Evolutionary conservation across 2,329 filamentous ascomycete species (phyloP).

Genomic region (Alternaria novae-zelandiae): DNA sequence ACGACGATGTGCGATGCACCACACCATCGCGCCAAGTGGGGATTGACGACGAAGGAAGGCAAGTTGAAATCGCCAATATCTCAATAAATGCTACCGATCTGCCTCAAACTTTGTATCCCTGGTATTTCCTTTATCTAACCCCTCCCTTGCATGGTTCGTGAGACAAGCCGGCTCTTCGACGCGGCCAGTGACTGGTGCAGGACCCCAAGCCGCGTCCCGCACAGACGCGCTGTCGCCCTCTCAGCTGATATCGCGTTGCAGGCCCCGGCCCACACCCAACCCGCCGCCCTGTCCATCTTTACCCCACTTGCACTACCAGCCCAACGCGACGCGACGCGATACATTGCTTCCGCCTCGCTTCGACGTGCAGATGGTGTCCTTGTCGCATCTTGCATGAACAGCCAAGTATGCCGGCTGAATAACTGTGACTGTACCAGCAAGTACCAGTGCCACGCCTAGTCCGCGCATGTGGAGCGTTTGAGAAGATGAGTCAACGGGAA

Average conservation of each 20-base stretch:
- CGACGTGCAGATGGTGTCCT: neutral
- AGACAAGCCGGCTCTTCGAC: constrained; percentile 3
- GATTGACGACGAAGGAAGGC: neutral
- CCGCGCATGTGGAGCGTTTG: neutral
- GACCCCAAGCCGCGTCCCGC: constrained; percentile 14
- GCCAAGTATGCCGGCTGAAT: neutral
- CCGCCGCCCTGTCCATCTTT: constrained; percentile 4
- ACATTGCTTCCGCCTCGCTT: neutral
- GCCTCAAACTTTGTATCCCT: neutral
- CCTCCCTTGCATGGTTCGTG: neutral
- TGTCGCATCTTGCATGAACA: neutral
- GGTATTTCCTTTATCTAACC: neutral
- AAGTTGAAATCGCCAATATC: neutral
- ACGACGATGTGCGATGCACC: neutral
- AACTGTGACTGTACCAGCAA: neutral
- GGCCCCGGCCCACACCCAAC: neutral
- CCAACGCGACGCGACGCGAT: neutral
- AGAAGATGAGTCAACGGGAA: neutral
- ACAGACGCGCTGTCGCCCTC: constrained; percentile 33
- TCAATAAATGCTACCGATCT: neutral
- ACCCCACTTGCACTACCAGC: neutral
- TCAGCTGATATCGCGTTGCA: constrained; percentile 45
- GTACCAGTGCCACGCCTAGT: neutral
- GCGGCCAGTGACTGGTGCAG: constrained; percentile 6
- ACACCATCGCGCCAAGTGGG: neutral